phyloP scores from a whole-genome alignment of 1,284 basidiomycete genomes.

The Sphagnurus paluster region DNA sequence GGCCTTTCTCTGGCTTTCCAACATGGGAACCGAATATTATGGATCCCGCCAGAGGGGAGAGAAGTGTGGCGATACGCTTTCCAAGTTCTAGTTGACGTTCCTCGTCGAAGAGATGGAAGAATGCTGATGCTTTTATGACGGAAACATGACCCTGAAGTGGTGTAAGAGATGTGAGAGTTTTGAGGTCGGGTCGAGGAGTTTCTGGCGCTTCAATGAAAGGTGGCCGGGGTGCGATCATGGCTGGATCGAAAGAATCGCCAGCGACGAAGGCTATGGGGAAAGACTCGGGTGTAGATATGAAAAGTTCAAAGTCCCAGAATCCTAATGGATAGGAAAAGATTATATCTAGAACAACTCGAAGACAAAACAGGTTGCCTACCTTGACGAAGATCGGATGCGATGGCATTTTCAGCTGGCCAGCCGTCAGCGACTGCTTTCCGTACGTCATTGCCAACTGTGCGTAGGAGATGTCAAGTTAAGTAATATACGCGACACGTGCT shows the following conservation, averaged over 20 bases:
- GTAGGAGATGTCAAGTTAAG: no score
- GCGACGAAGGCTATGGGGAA: conserved; percentile 47
- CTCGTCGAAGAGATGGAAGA: conserved; percentile 54
- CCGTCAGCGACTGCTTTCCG: conserved; percentile 28
- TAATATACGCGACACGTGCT: background rate
- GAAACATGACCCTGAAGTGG: conserved; percentile 43
- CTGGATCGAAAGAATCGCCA: conserved; percentile 43
- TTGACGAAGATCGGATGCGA: conserved; percentile 32
- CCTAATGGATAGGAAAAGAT: conserved; percentile 20
- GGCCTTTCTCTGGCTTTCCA: conserved; percentile 26
- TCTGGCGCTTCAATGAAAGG: conserved; percentile 28
- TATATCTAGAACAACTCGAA: background rate
- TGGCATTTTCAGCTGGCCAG: conserved; percentile 25
- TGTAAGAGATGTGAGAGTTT: conserved; percentile 35
- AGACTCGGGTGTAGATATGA: conserved; percentile 33
- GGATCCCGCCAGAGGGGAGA: conserved; percentile 20
- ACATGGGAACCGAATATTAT: conserved; percentile 23
- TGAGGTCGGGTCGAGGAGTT: conserved; percentile 27
- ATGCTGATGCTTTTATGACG: conserved; percentile 42
- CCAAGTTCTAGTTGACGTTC: conserved; percentile 41
- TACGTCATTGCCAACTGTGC: conserved; percentile 30
- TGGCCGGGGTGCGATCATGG: conserved; percentile 30
- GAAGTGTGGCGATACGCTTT: conserved; percentile 31
- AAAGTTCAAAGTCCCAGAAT: conserved; percentile 40
- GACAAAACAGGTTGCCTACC: conserved; percentile 15